A percentile compares a stretch with the other conserved stretches of the same genome.
These are phyloP conservation scores for Tuber melanosporum DNA, from an alignment of 495 filamentous ascomycete genomes.

Conservation along the genomic window DNA sequence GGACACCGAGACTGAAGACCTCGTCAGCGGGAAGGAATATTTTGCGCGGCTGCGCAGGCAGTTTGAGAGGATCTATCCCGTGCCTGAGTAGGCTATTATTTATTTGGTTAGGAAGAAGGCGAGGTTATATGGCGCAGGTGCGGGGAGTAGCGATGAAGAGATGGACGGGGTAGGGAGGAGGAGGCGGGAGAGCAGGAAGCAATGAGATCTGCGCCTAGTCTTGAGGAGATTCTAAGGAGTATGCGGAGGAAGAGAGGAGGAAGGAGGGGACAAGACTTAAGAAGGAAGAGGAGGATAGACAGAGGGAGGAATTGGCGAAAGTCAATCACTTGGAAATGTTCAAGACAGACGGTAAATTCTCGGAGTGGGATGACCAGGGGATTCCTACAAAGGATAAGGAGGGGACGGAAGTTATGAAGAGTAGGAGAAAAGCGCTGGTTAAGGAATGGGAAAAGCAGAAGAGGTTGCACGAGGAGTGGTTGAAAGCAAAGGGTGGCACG, in stretches of 20 bases:
- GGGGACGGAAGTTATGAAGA: slow-evolving; percentile 78
- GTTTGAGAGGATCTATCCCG: no score
- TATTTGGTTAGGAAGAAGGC: no score
- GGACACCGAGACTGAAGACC: no score
- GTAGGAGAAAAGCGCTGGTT: slow-evolving; percentile 68
- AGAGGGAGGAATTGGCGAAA: slow-evolving; percentile 51
- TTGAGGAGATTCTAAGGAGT: no score
- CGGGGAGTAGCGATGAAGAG: no score
- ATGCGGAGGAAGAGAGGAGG: slow-evolving; percentile 50
- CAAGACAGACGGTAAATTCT: slow-evolving; percentile 61
- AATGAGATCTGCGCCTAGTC: no score
- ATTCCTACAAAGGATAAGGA: slow-evolving; percentile 68
- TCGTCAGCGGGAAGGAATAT: no score
- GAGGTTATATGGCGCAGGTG: no score
- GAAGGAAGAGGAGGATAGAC: slow-evolving; percentile 49
- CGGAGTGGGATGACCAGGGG: slow-evolving; percentile 80
- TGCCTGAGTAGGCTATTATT: no score
- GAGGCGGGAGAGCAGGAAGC: no score
- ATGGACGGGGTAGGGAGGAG: no score
- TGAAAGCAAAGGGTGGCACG: background rate
- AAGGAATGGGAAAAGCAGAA: slow-evolving; percentile 93
- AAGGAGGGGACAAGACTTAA: slow-evolving; percentile 58
- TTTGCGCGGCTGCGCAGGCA: no score
- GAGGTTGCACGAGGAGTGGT: slow-evolving; percentile 62
- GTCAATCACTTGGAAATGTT: slow-evolving; percentile 52